phyloP scores from a whole-genome alignment of 371 early-diverging fungal genomes.

The Nematocida homosporus region DNA sequence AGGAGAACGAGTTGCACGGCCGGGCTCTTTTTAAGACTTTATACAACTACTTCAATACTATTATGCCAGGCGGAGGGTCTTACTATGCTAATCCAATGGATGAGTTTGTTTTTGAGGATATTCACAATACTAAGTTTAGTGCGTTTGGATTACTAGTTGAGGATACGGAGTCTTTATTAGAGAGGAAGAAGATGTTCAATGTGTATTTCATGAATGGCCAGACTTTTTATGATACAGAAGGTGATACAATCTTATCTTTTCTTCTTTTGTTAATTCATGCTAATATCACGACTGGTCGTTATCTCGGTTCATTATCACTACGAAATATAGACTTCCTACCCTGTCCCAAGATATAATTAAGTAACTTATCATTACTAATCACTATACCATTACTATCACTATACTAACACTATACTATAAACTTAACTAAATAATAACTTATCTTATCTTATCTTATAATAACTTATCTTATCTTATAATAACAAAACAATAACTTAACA shows the following conservation, averaged over 20 bases:
- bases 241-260: conserved; percentile 43
- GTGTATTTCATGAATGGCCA: conserved; percentile 53
- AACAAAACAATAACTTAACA: too few relatives aligned
- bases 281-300: conserved; percentile 24
- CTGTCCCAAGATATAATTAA: too few relatives aligned
- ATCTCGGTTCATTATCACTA: conserved; percentile 38
- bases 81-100: conserved; percentile 55
- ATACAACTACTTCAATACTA: conserved; percentile 49
- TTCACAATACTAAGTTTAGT: conserved; percentile 35
- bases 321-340: conserved; percentile 35
- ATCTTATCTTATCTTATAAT: too few relatives aligned
- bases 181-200: conserved; percentile 46
- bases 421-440: too few relatives aligned
- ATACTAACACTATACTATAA: too few relatives aligned
- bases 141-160: conserved; percentile 46
- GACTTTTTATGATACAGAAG: conserved; percentile 45
- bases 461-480: too few relatives aligned
- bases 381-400: too few relatives aligned
- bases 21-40: conserved; percentile 33
- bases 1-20: conserved; percentile 39
- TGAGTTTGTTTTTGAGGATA: conserved; percentile 53
- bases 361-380: too few relatives aligned
- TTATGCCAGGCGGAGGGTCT: conserved; percentile 23
- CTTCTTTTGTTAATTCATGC: conserved; percentile 41
- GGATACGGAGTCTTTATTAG: conserved; percentile 47